These are phyloP conservation scores for Pelargonium fulgidum DNA, from an alignment of 441 rosid species.

Conservation along the genomic window DNA sequence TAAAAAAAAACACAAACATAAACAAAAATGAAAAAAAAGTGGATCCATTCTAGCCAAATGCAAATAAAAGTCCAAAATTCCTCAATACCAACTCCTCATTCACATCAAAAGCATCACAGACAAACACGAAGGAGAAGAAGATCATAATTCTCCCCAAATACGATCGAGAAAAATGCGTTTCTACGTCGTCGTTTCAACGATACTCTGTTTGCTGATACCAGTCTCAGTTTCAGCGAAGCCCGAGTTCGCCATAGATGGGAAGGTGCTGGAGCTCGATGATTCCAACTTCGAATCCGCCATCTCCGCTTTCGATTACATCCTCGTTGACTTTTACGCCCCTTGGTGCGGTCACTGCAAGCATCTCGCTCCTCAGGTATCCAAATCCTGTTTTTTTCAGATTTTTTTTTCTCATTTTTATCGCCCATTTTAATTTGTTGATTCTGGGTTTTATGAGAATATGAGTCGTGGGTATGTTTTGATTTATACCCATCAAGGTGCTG, in stretches of 20 bases:
- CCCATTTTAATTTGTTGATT: neutral
- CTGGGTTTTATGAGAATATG: neutral
- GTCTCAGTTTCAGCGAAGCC: neutral
- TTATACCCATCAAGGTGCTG: neutral
- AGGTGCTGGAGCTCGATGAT: conserved; percentile 26
- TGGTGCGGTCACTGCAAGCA: conserved; percentile 35
- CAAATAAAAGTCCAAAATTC: no score
- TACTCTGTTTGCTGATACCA: neutral
- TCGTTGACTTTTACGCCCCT: conserved; percentile 30
- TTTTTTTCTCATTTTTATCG: neutral
- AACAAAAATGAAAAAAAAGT: no score
- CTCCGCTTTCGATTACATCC: conserved; percentile 23
- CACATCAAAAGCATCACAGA: no score
- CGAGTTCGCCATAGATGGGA: conserved; percentile 16
- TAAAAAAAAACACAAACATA: no score
- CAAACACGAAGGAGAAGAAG: no score
- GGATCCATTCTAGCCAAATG: no score
- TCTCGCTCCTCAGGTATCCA: conserved; percentile 24
- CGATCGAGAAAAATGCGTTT: neutral
- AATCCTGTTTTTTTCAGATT: neutral
- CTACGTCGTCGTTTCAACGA: conserved; percentile 1
- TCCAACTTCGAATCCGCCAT: conserved; percentile 25
- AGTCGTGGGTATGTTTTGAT: neutral
- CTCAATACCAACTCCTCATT: no score
- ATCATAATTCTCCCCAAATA: no score